Evolutionary conservation across 1,284 basidiomycete species (phyloP).

Genomic region (Stereum hirsutum): DNA sequence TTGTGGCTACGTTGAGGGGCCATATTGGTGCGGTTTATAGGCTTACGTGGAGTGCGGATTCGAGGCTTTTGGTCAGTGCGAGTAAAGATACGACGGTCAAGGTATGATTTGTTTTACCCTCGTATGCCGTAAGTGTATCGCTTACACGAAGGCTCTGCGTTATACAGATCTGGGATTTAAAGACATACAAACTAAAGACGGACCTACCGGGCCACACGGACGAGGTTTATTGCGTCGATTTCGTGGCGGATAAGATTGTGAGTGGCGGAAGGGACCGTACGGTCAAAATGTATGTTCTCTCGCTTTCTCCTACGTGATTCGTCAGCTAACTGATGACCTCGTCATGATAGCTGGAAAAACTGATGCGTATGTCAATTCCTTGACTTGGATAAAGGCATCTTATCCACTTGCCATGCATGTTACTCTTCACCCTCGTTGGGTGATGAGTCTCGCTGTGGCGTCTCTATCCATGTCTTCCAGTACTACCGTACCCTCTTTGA

Average conservation of each 20-base stretch:
- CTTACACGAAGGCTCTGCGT: too few species aligned
- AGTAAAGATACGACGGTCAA: slow-evolving; percentile 96
- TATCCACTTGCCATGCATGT: too few species aligned
- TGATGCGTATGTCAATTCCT: not conserved
- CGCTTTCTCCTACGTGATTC: not conserved
- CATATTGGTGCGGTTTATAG: slow-evolving; percentile 95
- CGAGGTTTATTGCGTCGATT: slow-evolving; percentile 98
- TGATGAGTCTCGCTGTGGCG: too few species aligned
- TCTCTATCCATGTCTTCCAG: too few species aligned
- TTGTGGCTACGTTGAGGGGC: slow-evolving; percentile 84
- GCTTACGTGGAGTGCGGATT: slow-evolving; percentile 93
- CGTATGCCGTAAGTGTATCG: not conserved
- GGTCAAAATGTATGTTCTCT: slow-evolving; percentile 56
- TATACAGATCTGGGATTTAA: slow-evolving; percentile 84
- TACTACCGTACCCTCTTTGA: too few species aligned
- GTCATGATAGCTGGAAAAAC: slow-evolving; percentile 1
- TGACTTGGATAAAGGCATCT: not conserved
- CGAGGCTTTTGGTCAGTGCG: slow-evolving; percentile 84
- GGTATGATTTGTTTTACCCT: slow-evolving; percentile 31
- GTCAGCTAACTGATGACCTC: not conserved
- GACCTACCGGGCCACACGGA: slow-evolving; percentile 96
- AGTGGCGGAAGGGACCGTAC: slow-evolving; percentile 79
- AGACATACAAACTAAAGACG: slow-evolving; percentile 87
- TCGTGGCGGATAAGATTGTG: slow-evolving; percentile 95
- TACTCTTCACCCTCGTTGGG: too few species aligned